Evolutionary conservation across 768 basidiomycete genomes (phyloP), one percentile per base, ranked within the genome.

Genomic region (Auricularia sp.): DNA sequence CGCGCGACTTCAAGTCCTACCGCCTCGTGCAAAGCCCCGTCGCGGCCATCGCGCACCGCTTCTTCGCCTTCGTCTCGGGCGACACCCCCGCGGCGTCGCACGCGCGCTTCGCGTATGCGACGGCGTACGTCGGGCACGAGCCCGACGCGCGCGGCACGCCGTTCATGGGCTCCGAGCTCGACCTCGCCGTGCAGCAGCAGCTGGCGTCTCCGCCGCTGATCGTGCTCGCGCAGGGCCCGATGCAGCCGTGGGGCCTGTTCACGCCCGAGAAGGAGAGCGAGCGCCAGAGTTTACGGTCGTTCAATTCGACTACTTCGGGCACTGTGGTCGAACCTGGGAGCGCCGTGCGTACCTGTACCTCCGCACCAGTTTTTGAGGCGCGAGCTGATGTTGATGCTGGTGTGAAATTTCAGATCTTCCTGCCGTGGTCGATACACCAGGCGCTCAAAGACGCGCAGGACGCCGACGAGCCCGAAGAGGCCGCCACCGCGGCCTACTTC

Each of bases 401-500:
- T 7, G 23, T 59, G 39, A 1, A 39, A 2, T 29, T 29, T 29
- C 39, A 59, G 56, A 59, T 59, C 33, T 59, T 59, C 56, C 56
- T 59, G 1, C 56, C 56, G 0, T 59, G 56, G 56, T 6, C 23
- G 21, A 29, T 59, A 29, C 56, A 59, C 56, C 56, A 59, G 29
- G 56, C 56, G 34, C 56, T 33, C 56, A 59, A 59, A 18, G 56
- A 59, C 29, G 21, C 29, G 14, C 12, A 12, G 23, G 56, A 59
- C 56, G 34, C 11, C 33, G 56, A 59, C 56, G 56, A 59, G 56
- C 56, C 56, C 56, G 56, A 59, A 18, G 56, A 59, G 29, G 56
- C 34, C 11, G 21, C 56, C 11, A 10, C 23, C 4, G 56, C 56
- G 16, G 23, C 56, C 0, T 59, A 8, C 34, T 59, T 59, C 56